These are phyloP conservation scores for Wallacemonas sp. DNA, from an alignment of 208 protist species.

Conservation along the genomic window DNA sequence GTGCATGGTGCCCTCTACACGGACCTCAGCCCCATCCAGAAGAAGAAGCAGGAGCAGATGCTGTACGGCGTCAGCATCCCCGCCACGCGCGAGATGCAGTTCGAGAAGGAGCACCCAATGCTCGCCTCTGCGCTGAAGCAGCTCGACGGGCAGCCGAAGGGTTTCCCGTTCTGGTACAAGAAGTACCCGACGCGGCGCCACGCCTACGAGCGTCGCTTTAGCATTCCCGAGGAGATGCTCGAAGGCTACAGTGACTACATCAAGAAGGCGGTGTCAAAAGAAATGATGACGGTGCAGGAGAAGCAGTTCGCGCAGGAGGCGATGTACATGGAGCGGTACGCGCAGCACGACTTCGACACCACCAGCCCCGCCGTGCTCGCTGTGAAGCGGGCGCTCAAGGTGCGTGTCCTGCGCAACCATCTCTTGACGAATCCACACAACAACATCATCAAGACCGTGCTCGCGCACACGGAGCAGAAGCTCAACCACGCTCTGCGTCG, in stretches of 20 bases:
- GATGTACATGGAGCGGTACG: constrained; percentile 92
- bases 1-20: constrained; percentile 85
- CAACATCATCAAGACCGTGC: constrained; percentile 87
- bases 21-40: constrained; percentile 81
- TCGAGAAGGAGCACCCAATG: constrained; percentile 84
- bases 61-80: constrained; percentile 88
- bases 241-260: constrained; percentile 85
- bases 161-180: constrained; percentile 93
- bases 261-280: constrained; percentile 70
- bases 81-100: constrained; percentile 71
- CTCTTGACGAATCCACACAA: constrained; percentile 92
- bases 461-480: constrained; percentile 75
- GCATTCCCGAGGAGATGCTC: constrained; percentile 88
- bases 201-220: constrained; percentile 90
- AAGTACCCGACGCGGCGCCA: constrained; percentile 92
- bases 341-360: constrained; percentile 89
- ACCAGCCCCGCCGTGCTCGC: constrained; percentile 85
- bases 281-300: constrained; percentile 89
- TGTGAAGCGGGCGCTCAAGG: constrained; percentile 84
- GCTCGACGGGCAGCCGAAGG: constrained; percentile 79
- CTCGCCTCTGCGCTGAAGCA: constrained; percentile 74
- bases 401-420: constrained; percentile 87
- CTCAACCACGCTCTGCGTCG: constrained; percentile 80
- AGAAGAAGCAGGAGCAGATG: constrained; percentile 90
- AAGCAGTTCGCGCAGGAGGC: constrained; percentile 89